Evolutionary conservation across 2,329 filamentous ascomycete species (phyloP), one percentile per base, ranked within the genome.

Genomic region (Hypoxylon sp.): DNA sequence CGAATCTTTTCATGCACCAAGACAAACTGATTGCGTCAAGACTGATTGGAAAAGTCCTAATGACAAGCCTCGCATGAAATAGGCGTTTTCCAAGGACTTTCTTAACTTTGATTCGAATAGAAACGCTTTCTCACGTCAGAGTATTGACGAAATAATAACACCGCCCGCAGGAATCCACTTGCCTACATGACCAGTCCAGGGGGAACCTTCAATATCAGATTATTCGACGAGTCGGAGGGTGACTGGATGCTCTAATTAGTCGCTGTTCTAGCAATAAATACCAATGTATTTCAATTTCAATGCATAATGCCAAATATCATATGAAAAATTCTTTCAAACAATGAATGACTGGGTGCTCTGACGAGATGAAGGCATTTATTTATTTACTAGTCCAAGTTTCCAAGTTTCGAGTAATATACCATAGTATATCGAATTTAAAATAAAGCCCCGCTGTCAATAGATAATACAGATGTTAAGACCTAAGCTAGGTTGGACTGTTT

Each of bases 391-490:
- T 30, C 28, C 28, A 30, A 9, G 21, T 7, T 19, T 48, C 53
- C 25, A 19, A 60, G 53, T 51, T 36, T 30, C 49, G 13, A 45
- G 28, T 32, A 53, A 49, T 49, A 55, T 60, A 49, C 43, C 32
- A 3, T 60, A 28, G n/a, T n/a, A 10, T 38, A 32, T 56, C 38
- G 34, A 60, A 49, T 46, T 56, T 61, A 38, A 65, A 46, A 60
- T 53, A 58, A 58, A 51, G 59, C 30, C 58, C 63, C 63, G 58
- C 63, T 23, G 19, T 48, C 19, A 55, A 59, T 53, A 49, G 43
- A 59, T 58, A 62, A 55, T 32, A 41, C n/a, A 52, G 45, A 25
- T 52, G 21, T 61, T 62, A 61, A 53, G n/a, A n/a, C n/a, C n/a
- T 49, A 43, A 34, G 43, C 41, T 14, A 36, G 32, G 49, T 36